Evolutionary conservation across 257 asterid genomes (phyloP).

Genomic region (Ilex aquifolium): DNA sequence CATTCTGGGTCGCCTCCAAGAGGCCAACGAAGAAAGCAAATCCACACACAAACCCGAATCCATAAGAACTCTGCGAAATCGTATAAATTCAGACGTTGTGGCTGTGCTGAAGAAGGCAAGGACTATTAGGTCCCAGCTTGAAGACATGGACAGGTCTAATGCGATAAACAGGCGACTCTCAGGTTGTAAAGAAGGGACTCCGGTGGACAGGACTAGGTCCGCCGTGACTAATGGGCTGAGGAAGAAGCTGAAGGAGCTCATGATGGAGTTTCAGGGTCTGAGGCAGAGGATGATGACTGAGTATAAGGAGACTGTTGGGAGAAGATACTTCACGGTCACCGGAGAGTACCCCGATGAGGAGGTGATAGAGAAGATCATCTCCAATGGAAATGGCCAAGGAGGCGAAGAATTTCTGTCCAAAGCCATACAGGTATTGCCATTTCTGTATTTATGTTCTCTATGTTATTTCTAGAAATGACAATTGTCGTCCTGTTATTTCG

Average conservation of each 20-base stretch:
- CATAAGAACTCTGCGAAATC: constrained; percentile 40
- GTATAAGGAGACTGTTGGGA: constrained; percentile 80
- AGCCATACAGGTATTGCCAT: constrained; percentile 59
- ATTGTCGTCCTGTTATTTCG: no score
- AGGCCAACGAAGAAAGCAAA: constrained; percentile 58
- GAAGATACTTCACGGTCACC: constrained; percentile 77
- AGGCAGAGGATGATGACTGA: constrained; percentile 91
- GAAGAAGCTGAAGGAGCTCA: constrained; percentile 86
- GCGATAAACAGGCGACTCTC: constrained; percentile 56
- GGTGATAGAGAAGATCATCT: constrained; percentile 70
- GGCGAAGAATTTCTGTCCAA: constrained; percentile 73
- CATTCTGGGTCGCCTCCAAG: constrained; percentile 43
- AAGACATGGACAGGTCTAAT: constrained; percentile 83
- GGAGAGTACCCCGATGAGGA: constrained; percentile 73
- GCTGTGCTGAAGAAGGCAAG: constrained; percentile 66
- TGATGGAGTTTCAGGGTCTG: constrained; percentile 90
- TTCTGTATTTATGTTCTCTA: no score
- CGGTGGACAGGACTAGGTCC: constrained; percentile 59
- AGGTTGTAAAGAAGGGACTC: constrained; percentile 71
- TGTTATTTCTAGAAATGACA: no score
- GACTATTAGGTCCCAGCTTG: constrained; percentile 47
- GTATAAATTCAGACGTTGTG: constrained; percentile 44
- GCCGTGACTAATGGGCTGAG: constrained; percentile 89
- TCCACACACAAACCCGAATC: constrained; percentile 77
- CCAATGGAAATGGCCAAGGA: constrained; percentile 56